These are phyloP conservation scores for Sisymbrium altissimum DNA, from an alignment of 345 rosid species.

Conservation along the genomic window DNA sequence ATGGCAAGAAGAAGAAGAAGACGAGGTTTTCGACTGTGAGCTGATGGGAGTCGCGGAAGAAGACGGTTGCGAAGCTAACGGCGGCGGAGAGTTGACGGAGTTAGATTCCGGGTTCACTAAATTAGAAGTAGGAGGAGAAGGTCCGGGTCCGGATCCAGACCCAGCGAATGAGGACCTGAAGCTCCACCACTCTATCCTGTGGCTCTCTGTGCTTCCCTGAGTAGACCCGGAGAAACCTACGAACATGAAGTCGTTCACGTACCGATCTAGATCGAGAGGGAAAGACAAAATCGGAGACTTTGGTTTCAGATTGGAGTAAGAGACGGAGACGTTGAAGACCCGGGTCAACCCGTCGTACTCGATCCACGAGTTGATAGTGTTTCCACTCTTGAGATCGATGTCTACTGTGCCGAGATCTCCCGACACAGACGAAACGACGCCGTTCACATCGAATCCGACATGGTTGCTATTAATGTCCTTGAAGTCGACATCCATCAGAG, in stretches of 20 bases:
- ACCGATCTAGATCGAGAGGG: conserved; percentile 63
- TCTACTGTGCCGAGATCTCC: conserved; percentile 50
- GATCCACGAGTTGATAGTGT: conserved; percentile 75
- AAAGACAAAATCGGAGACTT: conserved; percentile 53
- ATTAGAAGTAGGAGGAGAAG: conserved; percentile 47
- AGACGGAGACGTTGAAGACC: conserved; percentile 48
- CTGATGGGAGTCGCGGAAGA: conserved; percentile 44
- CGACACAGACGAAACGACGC: conserved; percentile 50
- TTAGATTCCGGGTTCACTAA: conserved; percentile 75
- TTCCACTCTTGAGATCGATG: conserved; percentile 77
- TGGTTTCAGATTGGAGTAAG: conserved; percentile 80
- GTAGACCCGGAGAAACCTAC: conserved; percentile 91
- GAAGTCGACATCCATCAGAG: conserved; percentile 75
- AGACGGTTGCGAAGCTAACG: conserved; percentile 37
- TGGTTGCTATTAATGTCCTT: conserved; percentile 81
- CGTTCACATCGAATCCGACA: conserved; percentile 71
- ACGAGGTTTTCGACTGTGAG: conserved; percentile 28
- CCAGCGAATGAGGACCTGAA: conserved; percentile 69
- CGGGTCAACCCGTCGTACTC: conserved; percentile 54
- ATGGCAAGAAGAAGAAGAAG: conserved; percentile 43
- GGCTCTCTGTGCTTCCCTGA: conserved; percentile 87
- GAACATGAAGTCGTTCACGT: conserved; percentile 78
- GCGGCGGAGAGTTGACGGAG: conserved; percentile 56
- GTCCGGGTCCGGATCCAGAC: conserved; percentile 30
- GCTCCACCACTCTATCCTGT: conserved; percentile 91